Conservation (phyloP, 768 basidiomycete genomes). For the Pulveroboletus sp. region DNA sequence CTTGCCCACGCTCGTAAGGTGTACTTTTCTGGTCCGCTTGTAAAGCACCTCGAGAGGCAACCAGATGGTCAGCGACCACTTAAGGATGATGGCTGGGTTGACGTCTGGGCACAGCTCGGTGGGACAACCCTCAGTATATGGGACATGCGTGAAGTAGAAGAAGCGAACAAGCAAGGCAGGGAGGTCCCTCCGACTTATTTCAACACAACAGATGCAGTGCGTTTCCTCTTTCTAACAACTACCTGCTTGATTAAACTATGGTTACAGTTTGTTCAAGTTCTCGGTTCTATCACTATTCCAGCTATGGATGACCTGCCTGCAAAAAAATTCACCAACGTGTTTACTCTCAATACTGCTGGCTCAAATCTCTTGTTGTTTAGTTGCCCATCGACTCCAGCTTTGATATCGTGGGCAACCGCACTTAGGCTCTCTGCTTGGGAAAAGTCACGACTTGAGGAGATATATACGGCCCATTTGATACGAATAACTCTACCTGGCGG, state of each 20-base stretch:
- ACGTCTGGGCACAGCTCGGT: conserved; percentile 87
- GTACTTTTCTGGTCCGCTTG: conserved; percentile 81
- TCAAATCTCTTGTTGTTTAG: conserved; percentile 87
- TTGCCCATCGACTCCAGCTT: conserved; percentile 62
- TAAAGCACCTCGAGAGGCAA: conserved; percentile 71
- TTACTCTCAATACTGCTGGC: conserved; percentile 92
- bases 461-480: conserved; percentile 93
- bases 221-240: conserved; percentile 27
- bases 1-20: conserved; percentile 78
- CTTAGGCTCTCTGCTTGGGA: conserved; percentile 92
- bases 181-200: conserved; percentile 86
- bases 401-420: conserved; percentile 89
- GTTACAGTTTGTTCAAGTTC: conserved; percentile 67
- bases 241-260: conserved; percentile 6
- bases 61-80: conserved; percentile 64
- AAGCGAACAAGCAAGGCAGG: conserved; percentile 70
- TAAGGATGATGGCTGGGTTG: conserved; percentile 76
- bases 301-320: conserved; percentile 44
- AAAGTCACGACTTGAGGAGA: conserved; percentile 90
- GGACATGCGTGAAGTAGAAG: conserved; percentile 87
- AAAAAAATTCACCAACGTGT: conserved; percentile 67
- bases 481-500: conserved; percentile 63
- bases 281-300: conserved; percentile 68
- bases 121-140: conserved; percentile 87
- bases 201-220: conserved; percentile 83